Base-by-base conservation (phyloP, 2,329 filamentous ascomycete species). In the Apiospora hydei region DNA sequence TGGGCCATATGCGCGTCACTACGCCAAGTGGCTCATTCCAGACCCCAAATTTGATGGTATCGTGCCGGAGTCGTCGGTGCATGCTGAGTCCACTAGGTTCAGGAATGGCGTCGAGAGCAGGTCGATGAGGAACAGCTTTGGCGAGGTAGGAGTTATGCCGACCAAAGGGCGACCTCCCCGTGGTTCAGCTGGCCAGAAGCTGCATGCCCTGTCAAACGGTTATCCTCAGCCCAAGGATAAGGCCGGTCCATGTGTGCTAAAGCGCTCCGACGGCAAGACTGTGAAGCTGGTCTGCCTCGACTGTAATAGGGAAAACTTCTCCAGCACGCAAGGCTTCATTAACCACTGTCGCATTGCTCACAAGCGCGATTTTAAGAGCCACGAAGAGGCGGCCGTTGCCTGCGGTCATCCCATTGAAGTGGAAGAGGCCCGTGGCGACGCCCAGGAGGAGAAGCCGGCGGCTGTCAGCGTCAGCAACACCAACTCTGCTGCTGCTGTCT, bases 281-380 rank as follows among this genome's bases (percentile, higher is more conserved):
- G 96, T 98, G 75, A 97, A 97, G 83, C 88, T 98, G 68, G 92
- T 97, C 74, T 99, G 96, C 85, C 84, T 93, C 72, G 93, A 96
- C 81, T 98, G 96, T 82, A 88, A 94, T 69, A 89, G 96, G 75
- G 94, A 94, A 81, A 94, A 98, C 81, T 98, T 98, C 80, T 95
- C 93, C 71, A 98, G 95, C 84, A 97, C 95, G 0, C 96, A 98
- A 82, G 96, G 96, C n/a, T 98, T 98, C 83, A 96, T 99, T 84
- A 99, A 99, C 80, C 96, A 99, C 81, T 98, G 96, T 81, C 94
- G 96, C 72, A 98, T 99, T 77, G 95, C 95, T 38, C 96, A 99
- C 83, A 93, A 93, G 80, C 89, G 94, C 72, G 95, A 97, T 75
- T 98, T 95, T 86, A 96, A 97, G 84, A 98, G 94, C 77, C 96